phyloP scores from a whole-genome alignment of 2,329 filamentous ascomycete species.

The Clonostachys byssicola region DNA sequence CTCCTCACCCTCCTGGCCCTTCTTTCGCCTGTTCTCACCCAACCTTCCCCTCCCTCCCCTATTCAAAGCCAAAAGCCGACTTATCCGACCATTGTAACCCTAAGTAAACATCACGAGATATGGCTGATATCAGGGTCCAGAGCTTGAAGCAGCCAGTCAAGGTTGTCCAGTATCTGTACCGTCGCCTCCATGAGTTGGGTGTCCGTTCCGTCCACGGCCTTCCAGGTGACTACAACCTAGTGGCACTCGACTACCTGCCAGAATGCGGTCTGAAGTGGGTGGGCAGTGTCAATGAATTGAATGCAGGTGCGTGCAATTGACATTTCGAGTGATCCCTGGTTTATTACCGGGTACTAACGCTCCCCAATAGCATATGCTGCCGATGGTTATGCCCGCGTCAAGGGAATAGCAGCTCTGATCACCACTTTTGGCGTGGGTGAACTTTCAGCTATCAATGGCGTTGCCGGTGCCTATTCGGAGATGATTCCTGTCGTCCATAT shows the following conservation, averaged over 20 bases:
- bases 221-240: conserved; percentile 72
- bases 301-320: conserved; percentile 49
- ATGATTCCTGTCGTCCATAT: conserved; percentile 69
- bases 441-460: conserved; percentile 68
- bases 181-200: conserved; percentile 58
- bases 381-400: conserved; percentile 75
- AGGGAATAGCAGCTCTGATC: conserved; percentile 64
- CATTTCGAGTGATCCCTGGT: neutral
- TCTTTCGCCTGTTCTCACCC: neutral
- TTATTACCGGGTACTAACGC: conserved; percentile 5
- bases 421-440: conserved; percentile 76
- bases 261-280: conserved; percentile 59
- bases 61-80: neutral
- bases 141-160: conserved; percentile 46
- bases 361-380: conserved; percentile 60
- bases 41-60: neutral
- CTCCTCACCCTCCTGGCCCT: neutral
- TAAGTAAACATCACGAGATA: conserved; percentile 6
- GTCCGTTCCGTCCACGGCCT: conserved; percentile 63
- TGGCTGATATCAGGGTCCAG: conserved; percentile 32
- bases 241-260: conserved; percentile 62
- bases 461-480: conserved; percentile 73
- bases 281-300: conserved; percentile 69
- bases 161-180: conserved; percentile 66
- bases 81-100: too few relatives aligned